phyloP scores from a whole-genome alignment of 2,329 filamentous ascomycete species.

The Verruconis gallopava region DNA sequence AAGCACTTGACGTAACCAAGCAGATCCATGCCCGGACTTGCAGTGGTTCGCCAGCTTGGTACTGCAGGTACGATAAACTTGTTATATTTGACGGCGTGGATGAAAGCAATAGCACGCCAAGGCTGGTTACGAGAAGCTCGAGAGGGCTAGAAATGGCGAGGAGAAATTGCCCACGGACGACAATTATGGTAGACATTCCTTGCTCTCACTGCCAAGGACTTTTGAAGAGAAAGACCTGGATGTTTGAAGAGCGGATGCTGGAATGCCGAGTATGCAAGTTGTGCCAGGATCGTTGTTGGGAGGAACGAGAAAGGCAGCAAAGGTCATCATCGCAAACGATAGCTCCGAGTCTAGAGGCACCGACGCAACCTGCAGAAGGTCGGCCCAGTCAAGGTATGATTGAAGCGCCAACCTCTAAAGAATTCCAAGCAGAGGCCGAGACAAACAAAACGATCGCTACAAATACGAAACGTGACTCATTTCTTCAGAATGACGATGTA shows the following conservation, averaged over 20 bases:
- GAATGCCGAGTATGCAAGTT: background rate
- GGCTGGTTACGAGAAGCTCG: background rate
- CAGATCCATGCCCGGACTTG: background rate
- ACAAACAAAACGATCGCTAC: no score
- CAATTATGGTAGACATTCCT: slow-evolving; percentile 2
- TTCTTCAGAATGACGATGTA: no score
- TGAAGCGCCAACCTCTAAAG: no score
- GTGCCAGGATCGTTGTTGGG: slow-evolving; percentile 6
- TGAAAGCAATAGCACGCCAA: background rate
- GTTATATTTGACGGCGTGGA: slow-evolving; percentile 6
- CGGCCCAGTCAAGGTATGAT: no score
- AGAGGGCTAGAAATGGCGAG: slow-evolving; percentile 5
- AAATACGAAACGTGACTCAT: no score
- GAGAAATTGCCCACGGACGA: slow-evolving; percentile 4
- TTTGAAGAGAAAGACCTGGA: background rate
- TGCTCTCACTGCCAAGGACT: slow-evolving; percentile 1
- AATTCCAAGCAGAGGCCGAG: no score
- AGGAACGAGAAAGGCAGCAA: slow-evolving; percentile 1
- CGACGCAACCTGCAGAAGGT: no score
- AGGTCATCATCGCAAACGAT: no score
- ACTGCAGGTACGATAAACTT: slow-evolving; percentile 3
- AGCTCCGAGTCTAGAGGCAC: no score
- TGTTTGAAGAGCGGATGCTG: slow-evolving; percentile 1
- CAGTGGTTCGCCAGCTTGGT: slow-evolving; percentile 2
- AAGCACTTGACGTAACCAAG: slow-evolving; percentile 2